These are phyloP conservation scores for Quercus variabilis DNA, from an alignment of 306 rosid genomes.

Conservation along the genomic window DNA sequence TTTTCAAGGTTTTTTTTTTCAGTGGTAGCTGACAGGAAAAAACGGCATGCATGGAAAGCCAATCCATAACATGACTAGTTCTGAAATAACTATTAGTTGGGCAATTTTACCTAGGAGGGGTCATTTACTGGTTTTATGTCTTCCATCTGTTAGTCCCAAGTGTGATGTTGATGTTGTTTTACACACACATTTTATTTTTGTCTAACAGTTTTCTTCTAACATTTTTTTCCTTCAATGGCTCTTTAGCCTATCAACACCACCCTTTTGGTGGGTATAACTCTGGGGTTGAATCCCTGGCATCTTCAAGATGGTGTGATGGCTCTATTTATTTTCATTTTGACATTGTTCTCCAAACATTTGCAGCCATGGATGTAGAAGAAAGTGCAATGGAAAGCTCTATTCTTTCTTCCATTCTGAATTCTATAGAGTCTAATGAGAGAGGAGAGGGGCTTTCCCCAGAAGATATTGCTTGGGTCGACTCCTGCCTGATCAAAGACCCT, in stretches of 20 bases:
- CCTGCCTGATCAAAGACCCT: slow-evolving; percentile 45
- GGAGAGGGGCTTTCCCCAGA: slow-evolving; percentile 42
- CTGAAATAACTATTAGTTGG: not conserved
- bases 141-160: not conserved
- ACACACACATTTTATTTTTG: not conserved
- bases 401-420: slow-evolving; percentile 9
- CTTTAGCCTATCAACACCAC: no score
- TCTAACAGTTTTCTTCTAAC: no score
- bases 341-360: slow-evolving; percentile 3
- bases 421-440: not conserved
- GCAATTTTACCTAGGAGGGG: not conserved
- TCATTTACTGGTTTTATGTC: not conserved
- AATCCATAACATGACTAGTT: not conserved
- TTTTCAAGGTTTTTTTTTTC: not conserved
- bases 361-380: slow-evolving; percentile 37
- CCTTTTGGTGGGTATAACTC: no score
- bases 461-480: slow-evolving; percentile 74
- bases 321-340: not conserved
- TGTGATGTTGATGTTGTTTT: not conserved
- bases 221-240: no score
- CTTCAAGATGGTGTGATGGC: no score
- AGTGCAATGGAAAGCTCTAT: slow-evolving; percentile 4
- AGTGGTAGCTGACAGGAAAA: not conserved
- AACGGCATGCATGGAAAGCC: not conserved
- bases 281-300: no score